phyloP scores from a whole-genome alignment of 1,139 yeast genomes.

The Geotrichum fermentans region DNA sequence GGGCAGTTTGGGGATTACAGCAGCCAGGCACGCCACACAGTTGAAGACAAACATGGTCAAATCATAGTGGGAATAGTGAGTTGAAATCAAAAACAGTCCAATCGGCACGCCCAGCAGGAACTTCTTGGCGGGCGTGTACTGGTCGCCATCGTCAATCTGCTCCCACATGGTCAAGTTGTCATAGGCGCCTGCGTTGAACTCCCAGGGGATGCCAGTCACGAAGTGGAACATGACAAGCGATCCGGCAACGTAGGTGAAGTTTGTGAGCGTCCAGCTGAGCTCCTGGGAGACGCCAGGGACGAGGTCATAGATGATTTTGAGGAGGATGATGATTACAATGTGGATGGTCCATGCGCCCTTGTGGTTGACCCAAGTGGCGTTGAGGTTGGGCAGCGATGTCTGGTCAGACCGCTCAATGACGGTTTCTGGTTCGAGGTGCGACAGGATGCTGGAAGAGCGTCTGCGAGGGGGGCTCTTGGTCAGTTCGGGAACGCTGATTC shows the following conservation, averaged over 20 bases:
- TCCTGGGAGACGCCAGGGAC: constrained; percentile 74
- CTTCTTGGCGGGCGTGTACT: constrained; percentile 93
- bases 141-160: constrained; percentile 94
- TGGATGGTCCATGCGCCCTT: constrained; percentile 94
- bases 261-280: constrained; percentile 91
- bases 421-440: constrained; percentile 85
- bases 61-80: constrained; percentile 88
- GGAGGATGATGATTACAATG: constrained; percentile 67
- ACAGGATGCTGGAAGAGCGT: constrained; percentile 62
- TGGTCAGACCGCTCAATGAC: constrained; percentile 91
- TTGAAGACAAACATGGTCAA: constrained; percentile 72
- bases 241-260: constrained; percentile 82
- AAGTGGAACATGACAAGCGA: constrained; percentile 94
- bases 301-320: constrained; percentile 72
- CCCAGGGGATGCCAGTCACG: constrained; percentile 95
- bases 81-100: constrained; percentile 74
- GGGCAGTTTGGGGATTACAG: constrained; percentile 87
- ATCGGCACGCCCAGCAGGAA: constrained; percentile 89
- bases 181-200: constrained; percentile 92
- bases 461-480: constrained; percentile 32
- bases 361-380: constrained; percentile 93
- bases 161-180: constrained; percentile 98
- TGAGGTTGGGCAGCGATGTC: constrained; percentile 78
- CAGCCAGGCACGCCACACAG: constrained; percentile 72
- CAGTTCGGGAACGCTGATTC: not conserved